A percentile compares a stretch with the other conserved stretches of the same genome.
Conservation (phyloP, 176 grass and related monocot genomes). For the Tillandsia leiboldiana region DNA sequence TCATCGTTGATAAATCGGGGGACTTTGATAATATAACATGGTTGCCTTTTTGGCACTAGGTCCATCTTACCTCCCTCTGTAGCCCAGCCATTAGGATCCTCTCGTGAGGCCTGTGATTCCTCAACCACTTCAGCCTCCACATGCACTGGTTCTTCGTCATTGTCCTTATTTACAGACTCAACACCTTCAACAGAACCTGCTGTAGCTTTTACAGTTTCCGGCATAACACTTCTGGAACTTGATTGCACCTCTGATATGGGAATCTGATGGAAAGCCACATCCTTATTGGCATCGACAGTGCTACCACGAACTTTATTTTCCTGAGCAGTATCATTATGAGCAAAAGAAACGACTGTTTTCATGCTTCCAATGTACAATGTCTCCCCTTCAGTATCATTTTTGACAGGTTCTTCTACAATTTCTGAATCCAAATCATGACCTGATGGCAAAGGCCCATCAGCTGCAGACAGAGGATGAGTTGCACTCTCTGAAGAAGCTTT, state of each 20-base stretch:
- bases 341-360: not conserved
- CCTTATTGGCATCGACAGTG: not conserved
- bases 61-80: conserved; percentile 22
- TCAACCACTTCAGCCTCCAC: conserved; percentile 17
- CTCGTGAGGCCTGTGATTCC: conserved; percentile 5
- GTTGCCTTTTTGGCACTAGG: conserved; percentile 20
- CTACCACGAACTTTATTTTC: not conserved
- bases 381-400: not conserved
- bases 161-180: conserved; percentile 18
- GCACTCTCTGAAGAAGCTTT: conserved; percentile 5
- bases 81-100: conserved; percentile 19
- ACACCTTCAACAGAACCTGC: conserved; percentile 7
- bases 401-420: not conserved
- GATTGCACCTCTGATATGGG: not conserved
- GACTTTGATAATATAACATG: conserved; percentile 41
- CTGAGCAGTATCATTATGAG: not conserved
- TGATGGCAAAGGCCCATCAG: not conserved
- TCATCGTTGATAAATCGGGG: conserved; percentile 57
- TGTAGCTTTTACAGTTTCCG: conserved; percentile 29
- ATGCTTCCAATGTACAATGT: not conserved
- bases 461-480: no score
- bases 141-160: conserved; percentile 16
- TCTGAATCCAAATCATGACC: not conserved
- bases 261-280: not conserved
- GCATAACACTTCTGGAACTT: conserved; percentile 12